phyloP scores from a whole-genome alignment of 2,329 filamentous ascomycete species.

The Talaromyces atroroseus region DNA sequence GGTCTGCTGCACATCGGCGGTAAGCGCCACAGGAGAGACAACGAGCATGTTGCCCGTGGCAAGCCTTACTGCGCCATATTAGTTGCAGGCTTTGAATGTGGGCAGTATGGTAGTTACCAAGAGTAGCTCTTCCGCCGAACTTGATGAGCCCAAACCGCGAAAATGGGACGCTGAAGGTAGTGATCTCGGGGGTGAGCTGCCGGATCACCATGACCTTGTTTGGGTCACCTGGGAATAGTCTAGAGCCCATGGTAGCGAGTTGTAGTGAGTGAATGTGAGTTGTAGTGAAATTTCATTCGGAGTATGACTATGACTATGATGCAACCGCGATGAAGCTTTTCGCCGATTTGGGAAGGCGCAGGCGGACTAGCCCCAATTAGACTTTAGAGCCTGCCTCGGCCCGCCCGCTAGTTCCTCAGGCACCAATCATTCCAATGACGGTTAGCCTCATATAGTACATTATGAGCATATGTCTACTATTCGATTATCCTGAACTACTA shows the following conservation, averaged over 20 bases:
- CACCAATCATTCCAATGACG: too few species aligned
- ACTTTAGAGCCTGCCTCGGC: too few species aligned
- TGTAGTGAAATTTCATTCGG: background rate
- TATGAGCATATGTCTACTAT: too few species aligned
- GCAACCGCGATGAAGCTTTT: conserved; percentile 5
- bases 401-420: too few species aligned
- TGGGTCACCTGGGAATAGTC: conserved; percentile 65
- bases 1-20: conserved; percentile 62
- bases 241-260: conserved; percentile 48
- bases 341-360: conserved; percentile 4
- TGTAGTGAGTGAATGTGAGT: background rate
- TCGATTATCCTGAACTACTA: too few species aligned
- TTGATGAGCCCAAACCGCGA: conserved; percentile 71
- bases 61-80: conserved; percentile 60
- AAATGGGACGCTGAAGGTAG: conserved; percentile 64
- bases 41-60: conserved; percentile 72
- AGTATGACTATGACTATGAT: background rate
- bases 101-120: conserved; percentile 49
- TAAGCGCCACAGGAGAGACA: conserved; percentile 87
- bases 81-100: background rate
- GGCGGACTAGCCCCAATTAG: conserved; percentile 1
- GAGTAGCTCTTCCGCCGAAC: conserved; percentile 79
- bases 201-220: conserved; percentile 86
- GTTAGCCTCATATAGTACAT: too few species aligned
- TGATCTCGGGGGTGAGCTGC: conserved; percentile 69